A percentile compares a stretch with the other conserved stretches of the same genome.
These are phyloP conservation scores for Alloteropsis angusta DNA, from an alignment of 202 grass and related monocot genomes.

Conservation along the genomic window DNA sequence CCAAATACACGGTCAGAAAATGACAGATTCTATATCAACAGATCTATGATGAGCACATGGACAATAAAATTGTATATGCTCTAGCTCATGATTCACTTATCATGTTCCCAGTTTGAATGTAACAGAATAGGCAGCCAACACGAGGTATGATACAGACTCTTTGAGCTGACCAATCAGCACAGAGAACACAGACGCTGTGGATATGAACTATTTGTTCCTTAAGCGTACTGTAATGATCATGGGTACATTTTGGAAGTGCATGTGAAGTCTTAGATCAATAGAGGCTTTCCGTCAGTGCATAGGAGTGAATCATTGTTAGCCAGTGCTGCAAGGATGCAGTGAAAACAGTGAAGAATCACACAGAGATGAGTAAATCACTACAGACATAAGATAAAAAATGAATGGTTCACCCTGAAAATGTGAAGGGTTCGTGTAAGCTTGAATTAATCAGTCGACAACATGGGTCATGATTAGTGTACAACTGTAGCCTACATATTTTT, in stretches of 20 bases:
- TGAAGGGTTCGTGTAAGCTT: background rate
- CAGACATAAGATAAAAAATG: background rate
- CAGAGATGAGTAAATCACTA: background rate
- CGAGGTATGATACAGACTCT: background rate
- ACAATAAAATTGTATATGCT: background rate
- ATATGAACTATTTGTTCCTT: background rate
- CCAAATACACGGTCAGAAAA: background rate
- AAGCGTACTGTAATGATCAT: background rate
- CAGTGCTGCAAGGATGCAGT: background rate
- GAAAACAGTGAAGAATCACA: background rate
- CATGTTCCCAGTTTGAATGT: background rate
- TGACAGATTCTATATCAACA: background rate
- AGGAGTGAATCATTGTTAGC: background rate
- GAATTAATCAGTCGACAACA: background rate
- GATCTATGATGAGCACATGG: background rate
- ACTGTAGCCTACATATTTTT: background rate
- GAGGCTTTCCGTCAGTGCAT: background rate
- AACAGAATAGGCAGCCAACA: conserved; percentile 14
- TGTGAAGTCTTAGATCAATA: background rate
- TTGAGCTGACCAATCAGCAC: background rate
- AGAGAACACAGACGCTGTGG: background rate
- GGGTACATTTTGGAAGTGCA: background rate
- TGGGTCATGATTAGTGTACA: background rate
- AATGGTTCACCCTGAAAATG: background rate
- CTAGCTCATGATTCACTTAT: background rate